phyloP scores from a whole-genome alignment of 1,284 basidiomycete species.

The Xanthoconium separans region DNA sequence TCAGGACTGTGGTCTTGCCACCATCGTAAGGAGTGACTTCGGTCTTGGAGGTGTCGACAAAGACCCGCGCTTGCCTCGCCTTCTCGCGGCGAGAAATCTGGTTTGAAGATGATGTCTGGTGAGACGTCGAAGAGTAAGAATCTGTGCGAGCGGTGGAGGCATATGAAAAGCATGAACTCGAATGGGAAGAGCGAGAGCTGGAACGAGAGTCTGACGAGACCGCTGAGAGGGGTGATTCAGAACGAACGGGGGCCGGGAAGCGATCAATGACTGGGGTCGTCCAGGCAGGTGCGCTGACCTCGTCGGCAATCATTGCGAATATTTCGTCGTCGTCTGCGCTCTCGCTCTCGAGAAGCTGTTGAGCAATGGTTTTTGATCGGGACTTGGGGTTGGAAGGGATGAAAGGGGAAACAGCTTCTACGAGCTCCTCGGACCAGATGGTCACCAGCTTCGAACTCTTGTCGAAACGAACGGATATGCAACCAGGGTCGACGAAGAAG shows the following conservation, averaged over 20 bases:
- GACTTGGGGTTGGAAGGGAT: conserved; percentile 39
- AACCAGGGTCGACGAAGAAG: conserved; percentile 75
- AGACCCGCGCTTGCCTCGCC: conserved; percentile 64
- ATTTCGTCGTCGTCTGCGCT: conserved; percentile 67
- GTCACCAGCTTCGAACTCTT: conserved; percentile 47
- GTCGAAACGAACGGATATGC: conserved; percentile 62
- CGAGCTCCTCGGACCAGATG: conserved; percentile 61
- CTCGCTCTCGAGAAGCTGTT: conserved; percentile 67
- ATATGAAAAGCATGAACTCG: conserved; percentile 63
- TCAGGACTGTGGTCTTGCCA: conserved; percentile 81
- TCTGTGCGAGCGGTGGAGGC: conserved; percentile 42
- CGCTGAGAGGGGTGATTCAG: conserved; percentile 58
- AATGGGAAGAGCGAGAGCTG: conserved; percentile 71
- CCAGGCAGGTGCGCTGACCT: conserved; percentile 66
- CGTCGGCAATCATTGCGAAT: conserved; percentile 70
- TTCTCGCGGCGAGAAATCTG: conserved; percentile 66
- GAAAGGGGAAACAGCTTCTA: conserved; percentile 24
- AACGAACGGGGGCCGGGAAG: conserved; percentile 52
- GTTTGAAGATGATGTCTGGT: conserved; percentile 34
- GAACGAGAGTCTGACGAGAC: conserved; percentile 67
- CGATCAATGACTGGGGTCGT: conserved; percentile 57
- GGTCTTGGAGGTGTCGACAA: conserved; percentile 66
- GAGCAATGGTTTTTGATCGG: conserved; percentile 61
- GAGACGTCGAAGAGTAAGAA: conserved; percentile 44
- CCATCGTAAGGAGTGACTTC: conserved; percentile 82